Conservation (phyloP, 2,329 filamentous ascomycete species). For the Plectosphaerella cucumerina region DNA sequence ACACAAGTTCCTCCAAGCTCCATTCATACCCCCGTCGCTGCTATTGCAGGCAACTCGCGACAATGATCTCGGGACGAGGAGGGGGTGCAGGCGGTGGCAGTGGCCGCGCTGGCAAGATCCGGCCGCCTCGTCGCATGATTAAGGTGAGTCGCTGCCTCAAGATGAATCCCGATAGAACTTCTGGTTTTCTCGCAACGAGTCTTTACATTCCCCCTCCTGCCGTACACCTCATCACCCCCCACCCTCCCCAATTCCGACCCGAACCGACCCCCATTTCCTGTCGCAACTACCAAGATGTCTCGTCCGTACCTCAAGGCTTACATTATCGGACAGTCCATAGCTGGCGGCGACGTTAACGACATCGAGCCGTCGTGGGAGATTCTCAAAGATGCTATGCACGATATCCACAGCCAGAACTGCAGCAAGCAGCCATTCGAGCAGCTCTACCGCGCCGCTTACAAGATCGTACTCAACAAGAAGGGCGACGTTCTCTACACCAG, state of each 20-base stretch:
- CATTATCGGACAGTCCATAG: slow-evolving; percentile 17
- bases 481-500: slow-evolving; percentile 76
- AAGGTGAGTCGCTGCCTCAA: slow-evolving; percentile 25
- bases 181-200: no score
- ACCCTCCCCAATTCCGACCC: background rate
- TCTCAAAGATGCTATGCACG: slow-evolving; percentile 70
- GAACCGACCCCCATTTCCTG: background rate
- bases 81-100: slow-evolving; percentile 18
- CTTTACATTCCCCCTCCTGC: slow-evolving; percentile 2
- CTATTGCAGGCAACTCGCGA: background rate
- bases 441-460: slow-evolving; percentile 90
- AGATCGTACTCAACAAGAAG: slow-evolving; percentile 85
- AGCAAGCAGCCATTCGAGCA: slow-evolving; percentile 91
- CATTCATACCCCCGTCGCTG: no score
- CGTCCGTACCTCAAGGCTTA: no score
- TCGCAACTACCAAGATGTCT: background rate
- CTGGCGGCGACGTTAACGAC: slow-evolving; percentile 57
- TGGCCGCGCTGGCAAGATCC: slow-evolving; percentile 28
- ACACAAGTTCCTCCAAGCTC: no score
- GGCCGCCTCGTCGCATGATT: slow-evolving; percentile 36
- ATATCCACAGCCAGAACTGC: slow-evolving; percentile 91
- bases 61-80: slow-evolving; percentile 47
- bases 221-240: background rate
- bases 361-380: slow-evolving; percentile 84
- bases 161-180: no score